Conservation (phyloP, 306 rosid species). For the Sicyos edulis region DNA sequence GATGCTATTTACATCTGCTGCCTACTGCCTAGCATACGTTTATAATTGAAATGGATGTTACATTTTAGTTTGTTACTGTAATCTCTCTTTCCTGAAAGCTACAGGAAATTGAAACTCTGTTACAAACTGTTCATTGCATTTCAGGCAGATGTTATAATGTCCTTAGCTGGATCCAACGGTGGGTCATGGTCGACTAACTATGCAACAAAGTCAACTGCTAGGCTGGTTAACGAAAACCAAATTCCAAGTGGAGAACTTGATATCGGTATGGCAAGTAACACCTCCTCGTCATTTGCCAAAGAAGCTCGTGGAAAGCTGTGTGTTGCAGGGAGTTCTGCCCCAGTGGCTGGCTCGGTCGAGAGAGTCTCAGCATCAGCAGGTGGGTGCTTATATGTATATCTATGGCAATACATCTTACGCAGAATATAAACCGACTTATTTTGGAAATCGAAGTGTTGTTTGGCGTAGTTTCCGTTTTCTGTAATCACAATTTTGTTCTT, state of each 20-base stretch:
- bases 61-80: neutral
- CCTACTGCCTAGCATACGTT: neutral
- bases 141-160: slow-evolving; percentile 97
- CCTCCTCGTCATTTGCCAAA: slow-evolving; percentile 26
- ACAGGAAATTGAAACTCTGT: neutral
- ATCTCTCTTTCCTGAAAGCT: neutral
- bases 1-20: too few species aligned
- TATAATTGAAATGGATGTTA: neutral
- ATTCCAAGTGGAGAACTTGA: slow-evolving; percentile 57
- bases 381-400: slow-evolving; percentile 21
- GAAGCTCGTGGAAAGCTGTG: slow-evolving; percentile 54
- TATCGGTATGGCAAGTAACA: slow-evolving; percentile 43
- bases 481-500: slow-evolving; percentile 9
- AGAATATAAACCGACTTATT: neutral
- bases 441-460: neutral
- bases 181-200: slow-evolving; percentile 93
- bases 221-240: slow-evolving; percentile 43
- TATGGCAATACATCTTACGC: neutral
- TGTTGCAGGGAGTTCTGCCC: slow-evolving; percentile 47
- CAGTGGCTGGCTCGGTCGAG: slow-evolving; percentile 39
- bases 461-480: slow-evolving; percentile 8
- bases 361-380: slow-evolving; percentile 48
- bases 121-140: slow-evolving; percentile 16
- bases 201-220: slow-evolving; percentile 53
- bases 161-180: slow-evolving; percentile 94